Percentiles rank a stretch among this genome's conserved stretches.
These are phyloP conservation scores for Penicillium sp. DNA, from an alignment of 2,329 filamentous ascomycete species.

Conservation along the genomic window DNA sequence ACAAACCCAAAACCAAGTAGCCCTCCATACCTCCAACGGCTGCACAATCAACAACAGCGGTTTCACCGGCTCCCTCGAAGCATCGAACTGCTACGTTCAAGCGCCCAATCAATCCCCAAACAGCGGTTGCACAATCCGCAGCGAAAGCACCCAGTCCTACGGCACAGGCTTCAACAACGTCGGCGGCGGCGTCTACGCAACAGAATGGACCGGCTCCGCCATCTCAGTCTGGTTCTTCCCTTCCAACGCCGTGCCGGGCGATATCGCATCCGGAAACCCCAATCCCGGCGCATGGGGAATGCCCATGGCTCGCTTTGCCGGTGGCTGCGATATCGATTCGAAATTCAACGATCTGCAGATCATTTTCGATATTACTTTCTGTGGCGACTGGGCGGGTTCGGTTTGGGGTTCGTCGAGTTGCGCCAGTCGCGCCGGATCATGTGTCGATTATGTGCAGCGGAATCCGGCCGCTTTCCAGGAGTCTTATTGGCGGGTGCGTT, in stretches of 20 bases:
- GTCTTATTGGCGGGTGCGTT: constrained; percentile 75
- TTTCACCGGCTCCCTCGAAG: constrained; percentile 48
- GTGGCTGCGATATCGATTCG: constrained; percentile 67
- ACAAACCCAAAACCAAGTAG: constrained; percentile 58
- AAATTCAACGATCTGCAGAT: constrained; percentile 73
- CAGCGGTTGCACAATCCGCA: constrained; percentile 60
- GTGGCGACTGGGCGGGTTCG: constrained; percentile 79
- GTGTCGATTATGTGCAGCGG: constrained; percentile 67
- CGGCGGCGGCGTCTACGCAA: constrained; percentile 69
- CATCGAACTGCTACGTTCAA: constrained; percentile 58
- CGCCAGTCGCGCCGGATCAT: constrained; percentile 60
- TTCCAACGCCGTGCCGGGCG: constrained; percentile 61
- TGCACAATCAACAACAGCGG: constrained; percentile 58
- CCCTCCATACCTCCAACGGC: constrained; percentile 63
- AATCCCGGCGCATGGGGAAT: constrained; percentile 66
- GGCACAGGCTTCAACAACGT: constrained; percentile 69
- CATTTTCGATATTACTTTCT: constrained; percentile 74
- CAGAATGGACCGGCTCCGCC: constrained; percentile 69
- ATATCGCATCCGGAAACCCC: constrained; percentile 60
- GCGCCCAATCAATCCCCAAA: constrained; percentile 45
- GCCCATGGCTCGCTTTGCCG: constrained; percentile 66
- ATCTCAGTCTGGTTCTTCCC: constrained; percentile 85
- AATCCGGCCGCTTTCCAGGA: constrained; percentile 70
- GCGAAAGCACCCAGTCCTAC: constrained; percentile 53
- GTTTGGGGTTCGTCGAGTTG: constrained; percentile 65